Evolutionary conservation across 257 asterid species (phyloP).

Genomic region (Solanum pennellii): DNA sequence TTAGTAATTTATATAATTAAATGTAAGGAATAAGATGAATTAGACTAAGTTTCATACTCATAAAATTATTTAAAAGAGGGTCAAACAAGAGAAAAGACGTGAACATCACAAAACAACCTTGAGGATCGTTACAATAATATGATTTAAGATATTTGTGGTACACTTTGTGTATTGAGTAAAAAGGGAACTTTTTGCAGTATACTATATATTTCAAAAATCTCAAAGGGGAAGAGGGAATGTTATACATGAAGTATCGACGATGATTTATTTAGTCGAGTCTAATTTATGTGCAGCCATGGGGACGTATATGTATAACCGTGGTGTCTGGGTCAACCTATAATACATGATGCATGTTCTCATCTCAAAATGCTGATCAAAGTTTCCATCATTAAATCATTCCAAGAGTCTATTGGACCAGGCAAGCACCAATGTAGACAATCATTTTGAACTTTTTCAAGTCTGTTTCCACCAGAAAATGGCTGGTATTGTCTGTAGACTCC

Average conservation of each 20-base stretch:
- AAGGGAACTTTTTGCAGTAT: not conserved
- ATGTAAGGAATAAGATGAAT: too few relatives aligned
- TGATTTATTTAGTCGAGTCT: not conserved
- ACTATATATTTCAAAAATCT: not conserved
- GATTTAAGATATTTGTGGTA: too few relatives aligned
- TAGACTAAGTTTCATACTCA: too few relatives aligned
- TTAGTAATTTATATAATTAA: too few relatives aligned
- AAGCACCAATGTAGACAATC: slow-evolving; percentile 92
- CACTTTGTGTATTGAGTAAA: not conserved
- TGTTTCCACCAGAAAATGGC: slow-evolving; percentile 34
- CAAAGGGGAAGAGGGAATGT: not conserved
- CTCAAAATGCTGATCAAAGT: slow-evolving; percentile 45
- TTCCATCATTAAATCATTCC: slow-evolving; percentile 76
- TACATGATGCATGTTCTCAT: not conserved
- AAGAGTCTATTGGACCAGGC: slow-evolving; percentile 85
- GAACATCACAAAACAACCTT: too few relatives aligned
- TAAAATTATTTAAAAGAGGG: too few relatives aligned
- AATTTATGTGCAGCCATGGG: not conserved
- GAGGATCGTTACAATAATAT: too few relatives aligned
- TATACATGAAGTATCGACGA: not conserved
- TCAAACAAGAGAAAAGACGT: too few relatives aligned
- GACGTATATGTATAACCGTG: not conserved
- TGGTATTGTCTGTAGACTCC: slow-evolving; percentile 56
- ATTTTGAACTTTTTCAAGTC: slow-evolving; percentile 16
- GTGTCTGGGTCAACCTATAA: not conserved